Evolutionary conservation across 495 filamentous ascomycete genomes (phyloP).

Genomic region (Glonium stellatum): DNA sequence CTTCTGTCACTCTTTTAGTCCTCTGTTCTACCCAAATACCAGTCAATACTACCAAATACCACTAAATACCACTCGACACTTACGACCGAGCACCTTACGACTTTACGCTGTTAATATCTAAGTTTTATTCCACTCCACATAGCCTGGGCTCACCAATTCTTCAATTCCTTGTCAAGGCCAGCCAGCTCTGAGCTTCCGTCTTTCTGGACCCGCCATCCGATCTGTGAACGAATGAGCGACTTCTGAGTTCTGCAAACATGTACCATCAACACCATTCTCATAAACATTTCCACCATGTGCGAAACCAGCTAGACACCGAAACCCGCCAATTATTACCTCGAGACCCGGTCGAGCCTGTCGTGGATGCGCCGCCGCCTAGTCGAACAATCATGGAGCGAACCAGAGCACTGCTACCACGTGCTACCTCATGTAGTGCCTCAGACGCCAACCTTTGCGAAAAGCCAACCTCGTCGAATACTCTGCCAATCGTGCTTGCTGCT

Average conservation of each 20-base stretch:
- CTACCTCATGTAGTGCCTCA: slow-evolving; percentile 23
- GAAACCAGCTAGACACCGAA: slow-evolving; percentile 1
- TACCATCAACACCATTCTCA: slow-evolving; percentile 4
- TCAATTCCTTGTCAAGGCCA: neutral
- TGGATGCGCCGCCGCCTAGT: slow-evolving; percentile 2
- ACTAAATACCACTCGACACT: neutral
- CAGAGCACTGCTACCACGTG: slow-evolving; percentile 13
- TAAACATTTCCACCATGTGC: slow-evolving; percentile 6
- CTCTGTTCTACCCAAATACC: neutral
- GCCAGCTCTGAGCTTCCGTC: neutral
- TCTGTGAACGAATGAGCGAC: slow-evolving; percentile 2
- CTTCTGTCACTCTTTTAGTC: slow-evolving; percentile 9
- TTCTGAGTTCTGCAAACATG: neutral
- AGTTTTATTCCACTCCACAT: slow-evolving; percentile 7
- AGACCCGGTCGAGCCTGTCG: neutral
- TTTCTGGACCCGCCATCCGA: neutral
- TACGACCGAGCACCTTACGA: slow-evolving; percentile 23
- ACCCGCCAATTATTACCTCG: slow-evolving; percentile 3
- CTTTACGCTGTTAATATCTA: slow-evolving; percentile 29
- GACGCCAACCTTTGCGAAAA: slow-evolving; percentile 27
- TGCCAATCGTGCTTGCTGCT: slow-evolving; percentile 74
- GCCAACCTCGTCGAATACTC: slow-evolving; percentile 45
- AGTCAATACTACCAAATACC: neutral
- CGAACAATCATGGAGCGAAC: slow-evolving; percentile 15
- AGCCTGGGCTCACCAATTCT: neutral